A percentile compares a stretch with the other conserved stretches of the same genome.
phyloP scores from a whole-genome alignment of 2,329 filamentous ascomycete genomes.

The Nannizziopsis barbatae region DNA sequence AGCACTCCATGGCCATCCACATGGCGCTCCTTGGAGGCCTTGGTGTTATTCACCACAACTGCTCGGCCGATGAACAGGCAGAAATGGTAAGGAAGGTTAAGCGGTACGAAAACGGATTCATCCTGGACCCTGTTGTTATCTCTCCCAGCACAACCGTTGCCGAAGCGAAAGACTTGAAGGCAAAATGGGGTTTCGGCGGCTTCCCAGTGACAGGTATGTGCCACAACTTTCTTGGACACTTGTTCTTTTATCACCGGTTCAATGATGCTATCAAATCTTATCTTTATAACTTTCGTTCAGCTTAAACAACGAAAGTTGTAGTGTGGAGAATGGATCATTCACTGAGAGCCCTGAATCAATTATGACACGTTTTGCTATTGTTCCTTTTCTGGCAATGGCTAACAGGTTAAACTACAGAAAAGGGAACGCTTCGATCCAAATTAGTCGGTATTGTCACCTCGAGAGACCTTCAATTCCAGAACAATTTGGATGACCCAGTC shows the following conservation, averaged over 20 bases:
- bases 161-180: slow-evolving; percentile 84
- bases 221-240: slow-evolving; percentile 14
- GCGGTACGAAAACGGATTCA: slow-evolving; percentile 98
- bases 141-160: slow-evolving; percentile 75
- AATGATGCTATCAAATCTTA: slow-evolving; percentile 60
- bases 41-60: slow-evolving; percentile 98
- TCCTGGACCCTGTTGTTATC: slow-evolving; percentile 88
- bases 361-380: slow-evolving; percentile 14
- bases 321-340: slow-evolving; percentile 60
- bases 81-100: slow-evolving; percentile 99
- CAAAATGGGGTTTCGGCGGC: slow-evolving; percentile 96
- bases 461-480: slow-evolving; percentile 95
- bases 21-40: slow-evolving; percentile 49
- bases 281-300: slow-evolving; percentile 99
- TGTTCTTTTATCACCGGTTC: slow-evolving; percentile 16
- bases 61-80: slow-evolving; percentile 90
- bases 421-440: slow-evolving; percentile 86
- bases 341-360: slow-evolving; percentile 33
- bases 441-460: slow-evolving; percentile 95
- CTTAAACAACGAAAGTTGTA: slow-evolving; percentile 79
- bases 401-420: slow-evolving; percentile 47
- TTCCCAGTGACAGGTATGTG: slow-evolving; percentile 80
- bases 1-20: slow-evolving; percentile 99
- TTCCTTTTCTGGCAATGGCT: neutral
- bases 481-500: slow-evolving; percentile 58